Evolutionary conservation across 257 asterid genomes (phyloP).

Genomic region (Anisodus tanguticus): DNA sequence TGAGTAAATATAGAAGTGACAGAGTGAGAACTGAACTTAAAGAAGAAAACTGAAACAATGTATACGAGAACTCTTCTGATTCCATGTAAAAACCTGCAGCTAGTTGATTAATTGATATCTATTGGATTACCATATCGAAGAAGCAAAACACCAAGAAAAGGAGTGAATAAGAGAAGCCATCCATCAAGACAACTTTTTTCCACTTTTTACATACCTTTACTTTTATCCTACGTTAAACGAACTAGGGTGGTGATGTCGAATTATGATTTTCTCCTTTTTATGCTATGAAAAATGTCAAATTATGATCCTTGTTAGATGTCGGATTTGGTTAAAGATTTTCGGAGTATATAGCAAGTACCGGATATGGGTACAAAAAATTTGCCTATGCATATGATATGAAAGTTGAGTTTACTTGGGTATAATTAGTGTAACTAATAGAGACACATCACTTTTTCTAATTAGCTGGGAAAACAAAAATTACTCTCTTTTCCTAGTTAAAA

Average conservation of each 20-base stretch:
- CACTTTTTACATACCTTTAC: neutral
- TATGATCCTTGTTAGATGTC: constrained; percentile 21
- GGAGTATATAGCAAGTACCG: neutral
- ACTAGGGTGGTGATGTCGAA: neutral
- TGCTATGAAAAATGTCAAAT: neutral
- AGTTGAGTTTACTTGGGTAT: constrained; percentile 9
- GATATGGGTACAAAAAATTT: neutral
- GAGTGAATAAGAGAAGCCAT: neutral
- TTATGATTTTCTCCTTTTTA: neutral
- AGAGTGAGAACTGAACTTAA: neutral
- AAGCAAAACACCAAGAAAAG: neutral
- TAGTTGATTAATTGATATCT: neutral
- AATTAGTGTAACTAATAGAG: neutral
- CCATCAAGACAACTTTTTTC: neutral
- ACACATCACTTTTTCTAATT: constrained; percentile 1
- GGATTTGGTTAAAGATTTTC: neutral
- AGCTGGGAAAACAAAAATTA: neutral
- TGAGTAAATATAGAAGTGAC: neutral
- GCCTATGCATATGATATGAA: neutral
- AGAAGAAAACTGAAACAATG: neutral
- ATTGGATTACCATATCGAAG: neutral
- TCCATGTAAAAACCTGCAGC: constrained; percentile 22
- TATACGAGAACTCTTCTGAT: neutral
- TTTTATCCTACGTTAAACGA: neutral
- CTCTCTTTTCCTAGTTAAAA: neutral